Percentiles rank a stretch among this genome's conserved stretches.
These are phyloP conservation scores for Metarhizium robertsii DNA, from an alignment of 2,329 filamentous ascomycete species.

Conservation along the genomic window DNA sequence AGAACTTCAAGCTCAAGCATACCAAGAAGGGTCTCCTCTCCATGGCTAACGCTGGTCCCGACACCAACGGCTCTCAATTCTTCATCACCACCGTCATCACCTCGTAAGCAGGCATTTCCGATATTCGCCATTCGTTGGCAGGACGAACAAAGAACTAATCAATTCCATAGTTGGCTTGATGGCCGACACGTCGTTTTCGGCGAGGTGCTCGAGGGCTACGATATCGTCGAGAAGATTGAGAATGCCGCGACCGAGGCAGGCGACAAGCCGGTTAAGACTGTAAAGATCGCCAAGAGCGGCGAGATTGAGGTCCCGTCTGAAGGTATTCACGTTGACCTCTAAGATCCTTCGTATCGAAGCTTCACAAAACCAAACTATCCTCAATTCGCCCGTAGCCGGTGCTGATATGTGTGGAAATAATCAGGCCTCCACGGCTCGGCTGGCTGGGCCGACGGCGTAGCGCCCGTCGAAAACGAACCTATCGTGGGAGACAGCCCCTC, in stretches of 20 bases:
- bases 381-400: constrained; percentile 16
- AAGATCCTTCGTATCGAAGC: constrained; percentile 25
- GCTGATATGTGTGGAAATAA: constrained; percentile 23
- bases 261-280: constrained; percentile 58
- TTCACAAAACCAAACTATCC: constrained; percentile 4
- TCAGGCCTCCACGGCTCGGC: constrained; percentile 20
- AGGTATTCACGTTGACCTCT: constrained; percentile 91
- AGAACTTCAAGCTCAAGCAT: constrained; percentile 96
- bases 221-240: constrained; percentile 72
- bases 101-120: constrained; percentile 38
- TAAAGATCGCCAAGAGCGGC: constrained; percentile 78
- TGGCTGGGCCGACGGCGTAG: constrained; percentile 11
- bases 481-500: constrained; percentile 2
- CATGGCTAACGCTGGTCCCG: constrained; percentile 78
- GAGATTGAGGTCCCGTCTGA: constrained; percentile 75
- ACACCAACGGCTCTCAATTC: constrained; percentile 85
- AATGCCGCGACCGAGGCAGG: constrained; percentile 53
- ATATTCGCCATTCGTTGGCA: not conserved
- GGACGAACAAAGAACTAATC: not conserved
- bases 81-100: constrained; percentile 83
- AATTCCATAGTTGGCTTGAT: constrained; percentile 59
- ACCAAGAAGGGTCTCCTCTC: constrained; percentile 73
- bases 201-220: constrained; percentile 79
- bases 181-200: constrained; percentile 81
- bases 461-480: constrained; percentile 6